Base-by-base conservation (phyloP, 306 rosid genomes). In the Senna tora region DNA sequence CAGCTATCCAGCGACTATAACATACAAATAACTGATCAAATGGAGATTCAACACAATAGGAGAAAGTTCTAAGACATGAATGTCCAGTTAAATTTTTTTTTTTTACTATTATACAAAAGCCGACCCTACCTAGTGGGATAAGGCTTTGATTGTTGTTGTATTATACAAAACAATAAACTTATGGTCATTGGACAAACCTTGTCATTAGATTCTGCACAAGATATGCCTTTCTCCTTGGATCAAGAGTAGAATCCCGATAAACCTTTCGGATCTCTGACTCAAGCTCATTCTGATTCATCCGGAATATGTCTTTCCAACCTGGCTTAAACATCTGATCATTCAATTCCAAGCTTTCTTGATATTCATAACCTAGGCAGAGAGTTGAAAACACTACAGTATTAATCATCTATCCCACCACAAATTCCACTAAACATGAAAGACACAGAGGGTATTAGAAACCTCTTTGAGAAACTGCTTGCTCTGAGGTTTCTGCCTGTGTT, bases 221-320 rank as follows among this genome's bases (percentile, higher is more conserved):
- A 75, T 95, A 95, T 9, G 96, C 97, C 84, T 91, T 91, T 81
- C 99, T 86, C 87, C 99, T 89, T 32, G 99, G 99, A 87, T 95
- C 99, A 78, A 95, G 99, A 69, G 97, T 85, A 13, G 79, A 87
- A 59, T 95, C 99, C 53, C 87, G 92, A 84, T 95, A 91, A 62
- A 95, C 99, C 85, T 95, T 91, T 80, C 99, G 85, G 77, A 91
- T 91, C 87, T 95, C 99, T 67, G 97, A 85, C 76, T 91, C 99
- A 61, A 95, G 92, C 79, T 95, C 99, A 89, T 83, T 89, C 84
- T 95, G 93, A 73, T 95, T 95, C 99, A 95, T 95, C 56, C 99
- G 96, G 70, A 95, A 95, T 79, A 95, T 95, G 84, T 95, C 99
- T 82, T 95, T 95, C 99, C 99, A 95, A 62, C 99, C 99, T 43